Base-by-base conservation (phyloP, 352 stramenopile genomes). In the Pythium folliculosum region DNA sequence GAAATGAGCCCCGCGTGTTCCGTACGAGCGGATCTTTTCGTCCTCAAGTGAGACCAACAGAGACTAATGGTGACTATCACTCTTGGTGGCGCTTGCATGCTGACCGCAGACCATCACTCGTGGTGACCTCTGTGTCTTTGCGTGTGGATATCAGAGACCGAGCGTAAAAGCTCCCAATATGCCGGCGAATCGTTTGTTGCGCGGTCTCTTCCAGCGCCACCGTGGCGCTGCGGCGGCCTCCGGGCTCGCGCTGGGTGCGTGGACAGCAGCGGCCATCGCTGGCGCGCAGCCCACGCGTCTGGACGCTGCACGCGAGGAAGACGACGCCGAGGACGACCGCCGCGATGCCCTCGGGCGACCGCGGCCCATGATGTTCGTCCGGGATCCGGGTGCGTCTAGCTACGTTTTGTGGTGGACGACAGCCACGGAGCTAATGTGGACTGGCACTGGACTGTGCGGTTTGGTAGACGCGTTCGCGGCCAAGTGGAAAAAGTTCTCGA, bases 401-500 rank as follows among this genome's bases (percentile, higher is more conserved):
- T 16, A 50, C 40, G 38, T 25, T 32, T 19, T n/a, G 5, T 35
- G 7, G 21, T 23, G 14, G 16, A 35, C 3, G 7, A 48, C 22
- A 7, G 14, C 16, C 12, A 30, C 6, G 12, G 27, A 43, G 30
- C 30, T 19, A 40, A 25, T 14, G 21, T 54, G 3, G 27, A 32
- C 27, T 32, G 27, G 27, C 5, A 5, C 17, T 21, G 5, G 19
- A 52, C 50, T 14, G 32, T 59, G 9, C 2, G 21, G 16, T 13
- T 37, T 22, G 52, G 51, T 58, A 90, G 86, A 90, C 40, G 75
- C 59, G 38, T 92, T 94, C 57, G 79, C 86, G 17, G 61, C 71
- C 47, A 94, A 94, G 63, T 89, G 81, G 78, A 88, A 89, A 56
- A 91, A 90, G 51, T 91, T 94, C 54, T 73, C 75, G 19, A 81